Evolutionary conservation across 2,329 filamentous ascomycete species (phyloP), one percentile per base, ranked within the genome.

Genomic region (Pseudocercospora eumusae): DNA sequence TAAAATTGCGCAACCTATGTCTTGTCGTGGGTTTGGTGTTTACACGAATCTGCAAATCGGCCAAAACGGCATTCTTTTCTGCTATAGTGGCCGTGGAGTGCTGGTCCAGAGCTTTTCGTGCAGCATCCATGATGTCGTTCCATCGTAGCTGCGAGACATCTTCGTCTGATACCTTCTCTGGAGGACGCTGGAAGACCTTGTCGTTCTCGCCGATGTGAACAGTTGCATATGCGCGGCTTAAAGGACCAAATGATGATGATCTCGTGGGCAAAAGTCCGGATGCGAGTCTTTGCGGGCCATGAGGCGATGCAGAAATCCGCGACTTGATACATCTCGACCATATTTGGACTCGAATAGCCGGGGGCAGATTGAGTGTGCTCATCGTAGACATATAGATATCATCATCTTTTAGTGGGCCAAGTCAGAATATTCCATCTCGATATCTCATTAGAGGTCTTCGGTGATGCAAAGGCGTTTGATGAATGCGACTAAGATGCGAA

Each of bases 301-400:
- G 4, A 20, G 27, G 11, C 23, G 27, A 27, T 21, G 20, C 4
- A 18, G 10, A 21, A 21, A 18, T 45, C 40, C 36, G n/a, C 10
- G 18, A 15, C 3, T 18, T 25, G 50, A 52, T 40, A 28, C 49
- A 60, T 25, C 54, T 6, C 9, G 59, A 49, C 44, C 54, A 50
- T 36, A 64, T 27, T 23, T 64, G 62, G 28, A 49, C 18, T 45
- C 62, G 62, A 40, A 59, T 13, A 13, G 49, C 31, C 6, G 62
- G 44, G 11, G 62, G 59, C 40, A 64, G 53, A 20, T 47, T 33
- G 56, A 64, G 53, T 21, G 40, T n/a, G 9, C 15, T 54, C 52
- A 54, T 54, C n/a, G 13, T 10, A 9, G 23, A 10, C 21, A 28
- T 18, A 5, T 4, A 18, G 7, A 7, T 3, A 7, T 18, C 15